Evolutionary conservation across 192 early-diverging fungal genomes (phyloP).

Genomic region (Polychytrium aggregatum): DNA sequence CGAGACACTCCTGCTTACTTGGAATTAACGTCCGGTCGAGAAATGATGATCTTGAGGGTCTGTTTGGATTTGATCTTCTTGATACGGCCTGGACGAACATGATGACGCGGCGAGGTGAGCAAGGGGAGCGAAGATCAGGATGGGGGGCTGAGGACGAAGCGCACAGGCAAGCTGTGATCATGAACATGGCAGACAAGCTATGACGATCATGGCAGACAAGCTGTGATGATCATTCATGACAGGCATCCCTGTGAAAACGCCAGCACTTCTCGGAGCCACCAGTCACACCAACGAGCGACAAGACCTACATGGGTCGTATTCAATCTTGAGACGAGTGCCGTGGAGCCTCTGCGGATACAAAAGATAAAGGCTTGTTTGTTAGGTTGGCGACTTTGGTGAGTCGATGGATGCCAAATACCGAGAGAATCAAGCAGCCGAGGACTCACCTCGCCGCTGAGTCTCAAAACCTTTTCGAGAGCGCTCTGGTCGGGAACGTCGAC

Average conservation of each 20-base stretch:
- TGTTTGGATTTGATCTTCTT: no score
- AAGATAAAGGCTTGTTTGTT: not conserved
- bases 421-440: not conserved
- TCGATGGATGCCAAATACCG: no score
- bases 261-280: not conserved
- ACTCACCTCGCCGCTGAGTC: not conserved
- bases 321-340: not conserved
- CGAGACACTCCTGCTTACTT: no score
- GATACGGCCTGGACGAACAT: no score
- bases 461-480: slow-evolving; percentile 1
- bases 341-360: not conserved
- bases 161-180: not conserved
- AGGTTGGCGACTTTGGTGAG: no score
- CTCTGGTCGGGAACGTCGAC: not conserved
- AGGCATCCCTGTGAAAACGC: not conserved
- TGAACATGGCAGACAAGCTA: not conserved
- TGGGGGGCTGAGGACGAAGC: not conserved
- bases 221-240: not conserved
- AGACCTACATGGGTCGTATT: not conserved
- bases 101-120: no score
- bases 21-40: no score
- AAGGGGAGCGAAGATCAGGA: not conserved
- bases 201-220: not conserved
- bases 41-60: no score
- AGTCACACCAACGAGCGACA: not conserved